Base-by-base conservation (phyloP, 2,329 filamentous ascomycete species). In the Cladosporium colombiae region DNA sequence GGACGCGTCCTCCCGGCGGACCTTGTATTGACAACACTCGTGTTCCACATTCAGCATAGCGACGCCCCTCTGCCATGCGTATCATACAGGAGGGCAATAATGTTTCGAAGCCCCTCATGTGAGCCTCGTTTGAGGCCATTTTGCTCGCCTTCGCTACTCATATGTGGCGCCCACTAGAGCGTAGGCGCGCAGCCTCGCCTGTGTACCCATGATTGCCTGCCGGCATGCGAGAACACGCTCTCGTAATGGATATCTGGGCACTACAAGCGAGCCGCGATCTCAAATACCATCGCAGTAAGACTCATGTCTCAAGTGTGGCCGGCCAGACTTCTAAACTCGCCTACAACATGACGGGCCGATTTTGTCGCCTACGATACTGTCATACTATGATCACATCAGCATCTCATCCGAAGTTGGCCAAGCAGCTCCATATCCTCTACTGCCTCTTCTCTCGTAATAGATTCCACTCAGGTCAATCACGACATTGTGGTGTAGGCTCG, bases 1-100 rank as follows among this genome's bases (percentile, higher is more conserved):
- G n/a, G 40, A 46, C 40, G 61, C 61, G 13, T 55, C 61, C 61
- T 63, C 33, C 61, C 61, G 52, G 52, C 61, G 61, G 50, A 63
- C 61, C 50, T 55, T 63, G 21, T 63, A 52, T 63, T 31, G 61
- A 63, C 61, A 40, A 33, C 21, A 33, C 31, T 57, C 55, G 31
- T 37, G 14, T 57, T 23, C 55, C 31, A 33, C 11, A 57, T 55
- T 21, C 31, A 13, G 52, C 23, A 29, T 53, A n/a, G 52, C 18
- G 31, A 33, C 27, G 16, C 29, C 52, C 52, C 52, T 55, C 27
- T 33, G 16, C 25, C 3, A 3, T 31, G 52, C 52, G 33, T 55
- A 31, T 27, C 4, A 55, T n/a, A 33, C 7, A n/a, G 50, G 27
- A 27, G 27, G 8, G 7, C 52, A 55, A 11, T 1, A 10, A 53